phyloP scores from a whole-genome alignment of 179 eudicot species.

The Silene coronaria region DNA sequence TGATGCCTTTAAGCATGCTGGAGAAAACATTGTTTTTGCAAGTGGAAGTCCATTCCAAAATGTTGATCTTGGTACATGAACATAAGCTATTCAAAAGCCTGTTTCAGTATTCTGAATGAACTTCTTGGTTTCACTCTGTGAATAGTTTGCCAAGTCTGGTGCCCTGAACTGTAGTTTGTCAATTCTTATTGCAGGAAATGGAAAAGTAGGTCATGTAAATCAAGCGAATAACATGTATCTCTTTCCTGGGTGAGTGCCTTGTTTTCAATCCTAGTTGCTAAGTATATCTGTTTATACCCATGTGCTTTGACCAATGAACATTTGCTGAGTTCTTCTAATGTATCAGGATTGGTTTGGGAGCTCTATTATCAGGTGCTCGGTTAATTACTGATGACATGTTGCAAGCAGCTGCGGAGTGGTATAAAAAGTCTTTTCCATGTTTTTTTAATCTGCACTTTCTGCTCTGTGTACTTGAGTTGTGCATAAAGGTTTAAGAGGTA shows the following conservation, averaged over 20 bases:
- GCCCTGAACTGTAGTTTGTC: conserved; percentile 2
- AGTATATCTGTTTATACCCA: background rate
- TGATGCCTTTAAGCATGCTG: conserved; percentile 91
- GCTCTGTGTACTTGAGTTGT: background rate
- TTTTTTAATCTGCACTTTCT: background rate
- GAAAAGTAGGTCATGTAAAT: conserved; percentile 89
- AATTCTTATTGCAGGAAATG: conserved; percentile 58
- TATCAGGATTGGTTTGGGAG: conserved; percentile 91
- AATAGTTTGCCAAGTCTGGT: background rate
- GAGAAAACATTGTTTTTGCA: conserved; percentile 87
- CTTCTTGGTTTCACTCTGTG: conserved; percentile 3
- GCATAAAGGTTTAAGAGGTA: background rate
- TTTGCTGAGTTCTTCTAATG: conserved; percentile 17
- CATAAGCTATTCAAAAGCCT: background rate
- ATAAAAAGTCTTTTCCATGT: conserved; percentile 6
- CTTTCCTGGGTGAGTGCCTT: conserved; percentile 84
- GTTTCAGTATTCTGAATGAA: background rate
- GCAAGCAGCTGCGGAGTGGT: conserved; percentile 97
- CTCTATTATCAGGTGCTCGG: conserved; percentile 90
- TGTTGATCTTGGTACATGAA: conserved; percentile 78
- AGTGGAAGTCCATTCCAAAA: conserved; percentile 95
- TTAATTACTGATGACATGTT: conserved; percentile 84
- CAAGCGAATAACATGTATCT: conserved; percentile 99
- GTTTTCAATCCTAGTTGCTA: conserved; percentile 7
- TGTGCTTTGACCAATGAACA: background rate